Percentiles rank a stretch among this genome's conserved stretches.
Evolutionary conservation across 352 stramenopile genomes (phyloP).

Genomic region (Pilasporangium apinafurcum): DNA sequence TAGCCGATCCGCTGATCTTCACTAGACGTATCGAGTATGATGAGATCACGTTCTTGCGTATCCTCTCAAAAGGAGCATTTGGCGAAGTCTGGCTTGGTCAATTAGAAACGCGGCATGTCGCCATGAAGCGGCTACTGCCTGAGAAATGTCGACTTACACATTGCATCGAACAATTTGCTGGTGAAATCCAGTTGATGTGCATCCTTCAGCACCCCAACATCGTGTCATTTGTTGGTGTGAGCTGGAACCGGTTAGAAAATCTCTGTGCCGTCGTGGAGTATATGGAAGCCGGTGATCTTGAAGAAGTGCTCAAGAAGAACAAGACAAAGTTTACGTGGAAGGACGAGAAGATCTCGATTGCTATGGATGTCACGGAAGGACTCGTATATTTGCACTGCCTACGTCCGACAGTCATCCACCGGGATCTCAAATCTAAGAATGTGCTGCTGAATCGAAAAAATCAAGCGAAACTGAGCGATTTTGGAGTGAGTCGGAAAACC

Average conservation of each 20-base stretch:
- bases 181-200: conserved; percentile 70
- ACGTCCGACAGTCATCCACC: conserved; percentile 69
- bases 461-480: conserved; percentile 84
- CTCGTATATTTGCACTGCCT: conserved; percentile 82
- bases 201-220: conserved; percentile 71
- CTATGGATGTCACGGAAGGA: conserved; percentile 76
- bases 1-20: conserved; percentile 41
- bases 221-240: conserved; percentile 66
- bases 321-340: conserved; percentile 54
- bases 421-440: conserved; percentile 87
- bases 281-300: conserved; percentile 68
- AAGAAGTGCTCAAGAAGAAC: conserved; percentile 44
- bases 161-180: conserved; percentile 58
- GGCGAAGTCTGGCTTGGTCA: conserved; percentile 71
- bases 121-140: conserved; percentile 64
- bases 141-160: conserved; percentile 46
- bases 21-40: conserved; percentile 54
- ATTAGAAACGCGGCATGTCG: conserved; percentile 58
- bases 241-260: conserved; percentile 57
- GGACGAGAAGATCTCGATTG: conserved; percentile 71
- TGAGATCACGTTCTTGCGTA: conserved; percentile 55
- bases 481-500: conserved; percentile 76
- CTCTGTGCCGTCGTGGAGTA: conserved; percentile 77
- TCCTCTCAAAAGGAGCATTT: conserved; percentile 62
- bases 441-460: conserved; percentile 64